A percentile compares a stretch with the other conserved stretches of the same genome.
Conservation (phyloP, 345 rosid species). For the Brassica carinata region DNA sequence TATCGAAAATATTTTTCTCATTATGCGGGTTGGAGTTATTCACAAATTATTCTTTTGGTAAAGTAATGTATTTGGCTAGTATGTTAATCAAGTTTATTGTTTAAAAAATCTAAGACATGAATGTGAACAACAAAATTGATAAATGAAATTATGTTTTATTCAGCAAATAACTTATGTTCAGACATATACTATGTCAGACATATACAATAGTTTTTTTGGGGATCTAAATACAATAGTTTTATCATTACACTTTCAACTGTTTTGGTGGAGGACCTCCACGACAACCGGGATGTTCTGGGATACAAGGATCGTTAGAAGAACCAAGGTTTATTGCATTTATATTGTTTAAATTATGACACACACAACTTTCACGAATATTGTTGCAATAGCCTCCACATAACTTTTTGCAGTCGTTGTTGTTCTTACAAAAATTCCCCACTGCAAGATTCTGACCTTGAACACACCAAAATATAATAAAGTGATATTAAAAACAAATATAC, state of each 20-base stretch:
- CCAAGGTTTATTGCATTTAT: not conserved
- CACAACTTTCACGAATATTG: not conserved
- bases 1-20: not conserved
- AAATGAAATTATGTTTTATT: no score
- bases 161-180: not conserved
- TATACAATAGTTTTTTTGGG: no score
- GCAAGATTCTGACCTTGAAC: not conserved
- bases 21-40: not conserved
- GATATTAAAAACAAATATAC: not conserved
- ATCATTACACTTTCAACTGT: not conserved
- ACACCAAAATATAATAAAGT: not conserved
- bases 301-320: not conserved
- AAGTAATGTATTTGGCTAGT: no score
- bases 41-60: no score
- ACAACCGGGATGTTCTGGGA: not conserved
- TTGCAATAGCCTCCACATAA: not conserved
- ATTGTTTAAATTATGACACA: not conserved
- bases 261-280: slow-evolving; percentile 1
- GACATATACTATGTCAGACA: no score
- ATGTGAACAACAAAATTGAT: no score
- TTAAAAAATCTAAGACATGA: no score
- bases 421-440: not conserved
- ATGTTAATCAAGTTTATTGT: no score
- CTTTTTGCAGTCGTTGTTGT: not conserved
- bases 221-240: not conserved